phyloP scores from a whole-genome alignment of 768 basidiomycete genomes.

The Solioccasus polychromus region DNA sequence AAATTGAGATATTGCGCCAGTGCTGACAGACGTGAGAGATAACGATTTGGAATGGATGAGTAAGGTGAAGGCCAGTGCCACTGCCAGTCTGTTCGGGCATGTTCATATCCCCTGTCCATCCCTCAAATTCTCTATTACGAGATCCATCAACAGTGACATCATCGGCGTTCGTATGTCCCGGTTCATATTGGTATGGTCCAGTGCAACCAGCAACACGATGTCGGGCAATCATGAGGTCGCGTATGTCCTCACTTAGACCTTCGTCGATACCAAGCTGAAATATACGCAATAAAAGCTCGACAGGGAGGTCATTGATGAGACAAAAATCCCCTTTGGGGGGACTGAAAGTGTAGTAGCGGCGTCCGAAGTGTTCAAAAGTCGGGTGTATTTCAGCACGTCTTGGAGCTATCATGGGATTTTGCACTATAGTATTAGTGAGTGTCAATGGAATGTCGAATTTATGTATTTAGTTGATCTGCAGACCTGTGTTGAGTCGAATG shows the following conservation, averaged over 20 bases:
- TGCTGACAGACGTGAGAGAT: conserved; percentile 58
- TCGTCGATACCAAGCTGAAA: conserved; percentile 45
- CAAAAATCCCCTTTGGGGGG: conserved; percentile 33
- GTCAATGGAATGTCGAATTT: no score
- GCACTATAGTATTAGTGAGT: no score
- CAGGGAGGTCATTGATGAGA: conserved; percentile 48
- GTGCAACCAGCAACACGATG: no score
- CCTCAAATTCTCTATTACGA: no score
- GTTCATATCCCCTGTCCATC: no score
- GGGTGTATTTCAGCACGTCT: no score
- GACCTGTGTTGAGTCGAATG: no score
- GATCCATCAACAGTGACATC: conserved; percentile 18
- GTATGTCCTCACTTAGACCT: conserved; percentile 32
- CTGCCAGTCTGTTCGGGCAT: no score
- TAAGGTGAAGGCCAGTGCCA: not conserved
- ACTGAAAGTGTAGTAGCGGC: no score
- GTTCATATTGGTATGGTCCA: not conserved
- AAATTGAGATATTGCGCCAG: conserved; percentile 51
- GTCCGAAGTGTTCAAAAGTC: no score
- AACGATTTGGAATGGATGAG: conserved; percentile 45
- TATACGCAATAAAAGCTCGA: conserved; percentile 51
- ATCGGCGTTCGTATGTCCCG: conserved; percentile 24
- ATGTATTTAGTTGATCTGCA: no score
- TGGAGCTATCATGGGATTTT: no score
- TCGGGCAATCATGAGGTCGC: conserved; percentile 22